Percentiles rank a stretch among this genome's conserved stretches.
Conservation (phyloP, 2,329 filamentous ascomycete genomes). For the Septoria petroselini region DNA sequence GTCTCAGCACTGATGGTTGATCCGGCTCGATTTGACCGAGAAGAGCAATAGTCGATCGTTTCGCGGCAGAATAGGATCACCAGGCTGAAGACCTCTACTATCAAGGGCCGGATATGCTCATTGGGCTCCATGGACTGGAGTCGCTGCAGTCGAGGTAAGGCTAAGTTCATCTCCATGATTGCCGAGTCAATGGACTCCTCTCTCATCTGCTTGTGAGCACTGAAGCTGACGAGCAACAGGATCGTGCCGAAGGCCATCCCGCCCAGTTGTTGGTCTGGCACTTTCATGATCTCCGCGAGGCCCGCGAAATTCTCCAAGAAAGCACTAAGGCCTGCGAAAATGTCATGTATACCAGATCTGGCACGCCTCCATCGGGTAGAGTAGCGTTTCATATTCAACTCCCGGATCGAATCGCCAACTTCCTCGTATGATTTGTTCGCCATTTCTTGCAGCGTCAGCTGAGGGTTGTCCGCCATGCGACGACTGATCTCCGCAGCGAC, state of each 20-base stretch:
- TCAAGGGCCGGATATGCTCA: neutral
- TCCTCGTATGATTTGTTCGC: too few species aligned
- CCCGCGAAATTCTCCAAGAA: conserved; percentile 20
- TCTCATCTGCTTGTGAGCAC: neutral
- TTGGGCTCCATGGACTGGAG: neutral
- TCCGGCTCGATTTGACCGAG: too few species aligned
- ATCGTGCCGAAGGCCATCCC: conserved; percentile 16
- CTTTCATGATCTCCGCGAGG: conserved; percentile 10
- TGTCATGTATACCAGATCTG: too few species aligned
- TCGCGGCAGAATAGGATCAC: too few species aligned
- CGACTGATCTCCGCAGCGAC: too few species aligned
- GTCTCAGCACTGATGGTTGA: too few species aligned
- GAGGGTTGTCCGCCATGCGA: too few species aligned
- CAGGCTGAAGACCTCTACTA: neutral
- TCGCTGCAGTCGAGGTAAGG: neutral
- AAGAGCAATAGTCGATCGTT: too few species aligned
- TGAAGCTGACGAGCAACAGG: neutral
- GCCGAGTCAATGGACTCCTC: neutral
- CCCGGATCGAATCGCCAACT: too few species aligned
- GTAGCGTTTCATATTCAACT: too few species aligned
- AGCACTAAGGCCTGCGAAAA: neutral
- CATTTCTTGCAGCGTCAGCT: too few species aligned
- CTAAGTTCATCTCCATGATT: neutral
- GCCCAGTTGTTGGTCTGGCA: conserved; percentile 16
- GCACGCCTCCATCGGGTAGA: too few species aligned